phyloP scores from a whole-genome alignment of 441 rosid species.

The Jatropha multifida region DNA sequence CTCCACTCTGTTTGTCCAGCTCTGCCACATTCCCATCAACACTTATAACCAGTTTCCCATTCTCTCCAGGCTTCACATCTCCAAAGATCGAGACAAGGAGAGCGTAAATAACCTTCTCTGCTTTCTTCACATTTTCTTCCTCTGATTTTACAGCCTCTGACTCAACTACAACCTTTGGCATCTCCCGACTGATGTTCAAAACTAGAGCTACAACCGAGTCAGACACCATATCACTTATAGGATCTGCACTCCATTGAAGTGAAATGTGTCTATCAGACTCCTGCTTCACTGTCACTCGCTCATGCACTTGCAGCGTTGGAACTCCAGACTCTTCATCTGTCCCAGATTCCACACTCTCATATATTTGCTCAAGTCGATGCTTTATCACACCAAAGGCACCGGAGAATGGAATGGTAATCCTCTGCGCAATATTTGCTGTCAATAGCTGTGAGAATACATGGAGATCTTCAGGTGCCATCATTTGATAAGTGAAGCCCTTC shows the following conservation, averaged over 20 bases:
- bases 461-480: constrained; percentile 95
- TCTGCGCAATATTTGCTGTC: constrained; percentile 75
- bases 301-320: constrained; percentile 63
- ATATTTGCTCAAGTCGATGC: constrained; percentile 81
- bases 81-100: constrained; percentile 89
- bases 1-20: constrained; percentile 77
- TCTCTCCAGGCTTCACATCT: constrained; percentile 74
- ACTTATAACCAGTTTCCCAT: constrained; percentile 65
- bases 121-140: constrained; percentile 74
- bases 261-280: constrained; percentile 84
- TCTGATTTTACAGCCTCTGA: constrained; percentile 49
- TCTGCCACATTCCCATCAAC: constrained; percentile 80
- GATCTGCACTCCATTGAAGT: constrained; percentile 83
- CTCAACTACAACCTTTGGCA: constrained; percentile 67
- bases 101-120: constrained; percentile 69
- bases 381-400: constrained; percentile 81
- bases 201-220: constrained; percentile 84
- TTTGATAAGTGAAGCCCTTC: constrained; percentile 92
- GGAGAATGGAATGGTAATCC: constrained; percentile 72
- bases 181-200: constrained; percentile 68
- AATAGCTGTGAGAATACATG: constrained; percentile 91
- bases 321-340: constrained; percentile 74
- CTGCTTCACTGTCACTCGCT: constrained; percentile 67
- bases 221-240: constrained; percentile 87
- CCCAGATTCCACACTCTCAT: constrained; percentile 72